Evolutionary conservation across 2,329 filamentous ascomycete species (phyloP).

Genomic region (Metarhizium brunneum): DNA sequence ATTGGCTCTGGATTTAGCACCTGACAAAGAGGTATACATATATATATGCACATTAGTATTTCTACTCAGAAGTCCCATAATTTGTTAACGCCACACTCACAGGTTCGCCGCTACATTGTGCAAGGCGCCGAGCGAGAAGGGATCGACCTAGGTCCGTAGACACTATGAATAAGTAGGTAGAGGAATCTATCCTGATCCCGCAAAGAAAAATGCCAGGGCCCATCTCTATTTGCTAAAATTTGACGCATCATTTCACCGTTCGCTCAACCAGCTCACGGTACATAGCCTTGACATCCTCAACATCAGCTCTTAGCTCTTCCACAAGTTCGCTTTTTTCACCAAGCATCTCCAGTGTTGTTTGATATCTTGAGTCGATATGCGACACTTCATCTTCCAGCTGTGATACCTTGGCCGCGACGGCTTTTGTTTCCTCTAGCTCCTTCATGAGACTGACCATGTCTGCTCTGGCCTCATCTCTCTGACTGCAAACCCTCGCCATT

Average conservation of each 20-base stretch:
- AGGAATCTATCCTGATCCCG: background rate
- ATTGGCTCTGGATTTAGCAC: constrained; percentile 71
- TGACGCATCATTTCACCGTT: constrained; percentile 53
- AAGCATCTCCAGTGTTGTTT: constrained; percentile 86
- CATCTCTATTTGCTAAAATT: background rate
- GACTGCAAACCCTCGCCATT: constrained; percentile 65
- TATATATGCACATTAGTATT: background rate
- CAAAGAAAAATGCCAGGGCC: constrained; percentile 1
- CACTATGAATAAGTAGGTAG: background rate
- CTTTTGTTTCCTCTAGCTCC: constrained; percentile 64
- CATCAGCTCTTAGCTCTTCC: constrained; percentile 81
- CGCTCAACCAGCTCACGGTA: constrained; percentile 87
- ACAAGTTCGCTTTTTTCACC: constrained; percentile 96
- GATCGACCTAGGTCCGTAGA: constrained; percentile 44
- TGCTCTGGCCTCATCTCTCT: constrained; percentile 83
- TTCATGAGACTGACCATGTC: constrained; percentile 89
- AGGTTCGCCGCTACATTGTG: constrained; percentile 70
- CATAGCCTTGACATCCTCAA: constrained; percentile 90
- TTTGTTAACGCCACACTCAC: constrained; percentile 5
- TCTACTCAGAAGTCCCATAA: background rate
- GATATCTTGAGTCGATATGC: constrained; percentile 67
- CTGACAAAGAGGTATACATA: constrained; percentile 65
- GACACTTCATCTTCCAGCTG: constrained; percentile 59
- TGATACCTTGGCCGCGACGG: constrained; percentile 48
- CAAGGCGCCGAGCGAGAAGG: constrained; percentile 77